A percentile compares a stretch with the other conserved stretches of the same genome.
Conservation (phyloP, 2,329 filamentous ascomycete species). For the Curvularia hawaiiensis region DNA sequence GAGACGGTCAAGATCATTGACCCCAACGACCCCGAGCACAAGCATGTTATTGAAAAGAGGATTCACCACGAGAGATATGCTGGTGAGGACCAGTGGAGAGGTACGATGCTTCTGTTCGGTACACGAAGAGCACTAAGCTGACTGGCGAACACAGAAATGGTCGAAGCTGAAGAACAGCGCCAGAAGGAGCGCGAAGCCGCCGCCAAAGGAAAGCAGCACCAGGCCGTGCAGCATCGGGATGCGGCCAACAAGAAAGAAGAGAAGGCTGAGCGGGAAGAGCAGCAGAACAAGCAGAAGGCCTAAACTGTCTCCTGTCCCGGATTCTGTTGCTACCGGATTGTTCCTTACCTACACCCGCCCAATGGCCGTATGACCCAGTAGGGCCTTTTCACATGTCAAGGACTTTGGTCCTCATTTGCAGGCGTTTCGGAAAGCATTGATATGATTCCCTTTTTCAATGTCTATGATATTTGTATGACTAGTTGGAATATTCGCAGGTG, state of each 20-base stretch:
- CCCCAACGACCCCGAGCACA: conserved; percentile 80
- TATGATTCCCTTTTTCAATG: conserved; percentile 1
- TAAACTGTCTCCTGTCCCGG: background rate
- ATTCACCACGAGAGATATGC: conserved; percentile 86
- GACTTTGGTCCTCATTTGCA: conserved; percentile 14
- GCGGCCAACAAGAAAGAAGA: conserved; percentile 33
- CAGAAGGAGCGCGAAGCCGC: conserved; percentile 56
- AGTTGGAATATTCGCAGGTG: conserved; percentile 12
- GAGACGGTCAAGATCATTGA: conserved; percentile 83
- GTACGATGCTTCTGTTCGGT: conserved; percentile 54
- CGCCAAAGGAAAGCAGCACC: conserved; percentile 21
- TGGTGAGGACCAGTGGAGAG: conserved; percentile 92
- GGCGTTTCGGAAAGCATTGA: conserved; percentile 19
- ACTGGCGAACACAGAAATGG: conserved; percentile 68
- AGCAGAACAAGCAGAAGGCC: conserved; percentile 28
- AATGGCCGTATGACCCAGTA: background rate
- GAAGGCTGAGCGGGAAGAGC: conserved; percentile 24
- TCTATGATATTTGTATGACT: conserved; percentile 22
- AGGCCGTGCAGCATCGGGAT: conserved; percentile 23
- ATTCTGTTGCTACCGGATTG: background rate
- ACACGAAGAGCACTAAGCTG: conserved; percentile 15
- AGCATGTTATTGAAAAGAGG: conserved; percentile 83
- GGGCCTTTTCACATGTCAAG: background rate
- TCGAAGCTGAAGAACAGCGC: conserved; percentile 74
- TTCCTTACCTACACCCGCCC: background rate